Percentiles rank a stretch among this genome's conserved stretches.
These are phyloP conservation scores for Euptelea pleiosperma DNA, from an alignment of 164 flowering plant genomes.

Conservation along the genomic window DNA sequence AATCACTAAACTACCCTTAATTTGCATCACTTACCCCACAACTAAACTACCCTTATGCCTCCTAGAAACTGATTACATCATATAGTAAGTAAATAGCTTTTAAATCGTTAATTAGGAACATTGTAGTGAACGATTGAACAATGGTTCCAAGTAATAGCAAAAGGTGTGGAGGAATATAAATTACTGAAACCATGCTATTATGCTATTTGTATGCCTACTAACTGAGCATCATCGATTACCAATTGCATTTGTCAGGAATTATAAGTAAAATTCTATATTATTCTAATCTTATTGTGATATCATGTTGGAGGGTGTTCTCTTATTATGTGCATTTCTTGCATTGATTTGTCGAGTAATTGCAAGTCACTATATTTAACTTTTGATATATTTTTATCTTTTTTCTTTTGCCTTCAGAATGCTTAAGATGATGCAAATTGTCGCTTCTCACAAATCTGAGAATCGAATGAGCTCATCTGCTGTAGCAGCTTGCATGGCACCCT, in stretches of 20 bases:
- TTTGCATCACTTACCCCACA: too few species aligned
- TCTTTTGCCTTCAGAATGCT: conserved; percentile 56
- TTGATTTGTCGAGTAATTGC: background rate
- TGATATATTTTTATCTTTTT: conserved; percentile 11
- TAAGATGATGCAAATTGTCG: conserved; percentile 89
- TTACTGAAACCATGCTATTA: background rate
- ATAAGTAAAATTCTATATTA: too few species aligned
- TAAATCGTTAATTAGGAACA: too few species aligned
- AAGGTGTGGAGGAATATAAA: background rate
- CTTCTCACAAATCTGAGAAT: conserved; percentile 70
- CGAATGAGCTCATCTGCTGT: conserved; percentile 93
- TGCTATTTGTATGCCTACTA: too few species aligned
- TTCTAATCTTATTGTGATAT: too few species aligned
- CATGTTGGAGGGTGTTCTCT: background rate
- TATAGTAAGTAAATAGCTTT: too few species aligned
- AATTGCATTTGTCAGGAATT: too few species aligned
- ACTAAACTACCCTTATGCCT: too few species aligned
- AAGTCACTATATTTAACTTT: background rate
- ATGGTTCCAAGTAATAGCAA: background rate
- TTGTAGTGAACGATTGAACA: background rate
- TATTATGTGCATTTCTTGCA: too few species aligned
- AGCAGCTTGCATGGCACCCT: conserved; percentile 99
- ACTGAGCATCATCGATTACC: too few species aligned
- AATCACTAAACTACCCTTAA: too few species aligned
- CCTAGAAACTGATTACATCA: too few species aligned